Base-by-base conservation (phyloP, 495 filamentous ascomycete genomes). In the Pyronema domesticum region DNA sequence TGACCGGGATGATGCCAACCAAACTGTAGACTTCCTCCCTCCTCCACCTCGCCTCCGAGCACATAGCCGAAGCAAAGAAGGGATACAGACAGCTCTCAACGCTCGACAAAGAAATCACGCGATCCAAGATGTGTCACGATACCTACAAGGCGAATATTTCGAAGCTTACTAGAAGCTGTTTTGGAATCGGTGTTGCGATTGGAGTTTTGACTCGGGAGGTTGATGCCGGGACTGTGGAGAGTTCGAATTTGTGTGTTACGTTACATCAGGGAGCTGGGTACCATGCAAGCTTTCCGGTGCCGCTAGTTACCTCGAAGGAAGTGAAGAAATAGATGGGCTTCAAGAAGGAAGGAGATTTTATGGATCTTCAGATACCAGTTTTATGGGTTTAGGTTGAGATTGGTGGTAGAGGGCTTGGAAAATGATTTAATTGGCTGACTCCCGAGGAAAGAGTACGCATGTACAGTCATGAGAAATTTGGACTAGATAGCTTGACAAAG, bases 81-180 rank as follows among this genome's bases (percentile, higher is more conserved):
- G 78, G 75, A 3, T 82, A 82, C 68, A 81, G 84, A 65, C 71
- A 70, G 7, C 65, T 84, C 37, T 70, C 62, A 50, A 76, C 74
- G 57, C 53, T 78, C 52, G 60, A 65, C 6, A 67, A 68, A 8
- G 59, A 67, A 49, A 71, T 73, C 11, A 71, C 74, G 3, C 74
- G 76, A 8, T 51, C 40, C 36, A 50, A 48, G 13, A 46, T 58
- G 17, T 68, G 67, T 23, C 54, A 62, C 23, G 65, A 67, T 11
- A 46, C 49, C 46, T 67, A 59, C 19, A 56, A 46, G 48, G 56
- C 47, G 19, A 63, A 62, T 43, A 55, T 68, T 34, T 56, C 58
- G 13, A 54, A 64, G 45, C 58, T 62, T 50, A 42, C 68, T 15
- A 58, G 64, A 17, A 65, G 68, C 1, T 70, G 69, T 57, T 68